phyloP scores from a whole-genome alignment of 352 stramenopile species.

The Blastocystis sp. region DNA sequence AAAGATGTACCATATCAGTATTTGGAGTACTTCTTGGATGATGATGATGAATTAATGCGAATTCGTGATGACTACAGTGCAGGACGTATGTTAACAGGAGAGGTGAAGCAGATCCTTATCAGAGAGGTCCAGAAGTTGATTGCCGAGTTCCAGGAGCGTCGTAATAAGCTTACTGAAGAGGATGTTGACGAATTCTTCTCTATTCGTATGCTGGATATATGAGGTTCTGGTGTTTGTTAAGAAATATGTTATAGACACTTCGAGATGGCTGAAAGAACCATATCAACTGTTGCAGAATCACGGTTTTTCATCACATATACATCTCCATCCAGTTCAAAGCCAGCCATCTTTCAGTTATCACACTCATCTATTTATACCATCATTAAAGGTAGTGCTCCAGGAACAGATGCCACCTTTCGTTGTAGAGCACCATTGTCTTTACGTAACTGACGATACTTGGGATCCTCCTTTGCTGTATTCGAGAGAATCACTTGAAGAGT shows the following conservation, averaged over 20 bases:
- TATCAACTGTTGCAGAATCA: not conserved
- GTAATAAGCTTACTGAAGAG: constrained; percentile 88
- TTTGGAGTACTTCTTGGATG: constrained; percentile 97
- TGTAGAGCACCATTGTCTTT: constrained; percentile 10
- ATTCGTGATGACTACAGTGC: constrained; percentile 91
- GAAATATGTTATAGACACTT: constrained; percentile 5
- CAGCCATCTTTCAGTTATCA: not conserved
- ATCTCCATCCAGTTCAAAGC: constrained; percentile 19
- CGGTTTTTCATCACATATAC: constrained; percentile 9
- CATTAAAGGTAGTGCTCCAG: constrained; percentile 27
- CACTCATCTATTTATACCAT: not conserved
- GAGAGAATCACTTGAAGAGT: constrained; percentile 15
- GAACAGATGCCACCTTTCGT: not conserved
- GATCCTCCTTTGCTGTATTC: constrained; percentile 46
- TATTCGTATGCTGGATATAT: constrained; percentile 85
- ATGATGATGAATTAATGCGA: constrained; percentile 90
- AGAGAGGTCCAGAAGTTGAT: constrained; percentile 86
- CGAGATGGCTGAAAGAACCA: not conserved
- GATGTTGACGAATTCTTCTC: constrained; percentile 94
- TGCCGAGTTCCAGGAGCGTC: constrained; percentile 86
- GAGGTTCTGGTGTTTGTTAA: constrained; percentile 19
- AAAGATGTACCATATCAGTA: constrained; percentile 98
- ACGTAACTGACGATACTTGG: constrained; percentile 5
- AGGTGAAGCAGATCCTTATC: constrained; percentile 96
- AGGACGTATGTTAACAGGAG: constrained; percentile 87